phyloP scores from a whole-genome alignment of 106 monocot species.

The Dioscorea zingiberensis region DNA sequence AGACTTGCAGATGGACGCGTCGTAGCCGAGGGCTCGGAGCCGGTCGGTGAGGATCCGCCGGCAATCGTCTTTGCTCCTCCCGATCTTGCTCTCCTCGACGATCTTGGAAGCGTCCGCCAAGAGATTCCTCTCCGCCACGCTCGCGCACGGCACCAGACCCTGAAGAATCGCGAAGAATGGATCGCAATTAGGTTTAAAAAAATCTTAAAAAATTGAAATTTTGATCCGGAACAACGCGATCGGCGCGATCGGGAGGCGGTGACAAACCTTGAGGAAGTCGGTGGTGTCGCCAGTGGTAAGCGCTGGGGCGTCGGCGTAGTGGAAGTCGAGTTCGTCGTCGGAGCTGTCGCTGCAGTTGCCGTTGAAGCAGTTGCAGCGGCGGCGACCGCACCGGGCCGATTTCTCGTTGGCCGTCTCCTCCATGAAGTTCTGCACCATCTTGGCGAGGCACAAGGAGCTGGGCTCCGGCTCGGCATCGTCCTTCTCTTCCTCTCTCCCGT shows the following conservation, averaged over 20 bases:
- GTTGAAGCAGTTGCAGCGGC: constrained; percentile 80
- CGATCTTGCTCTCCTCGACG: constrained; percentile 26
- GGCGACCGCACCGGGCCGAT: constrained; percentile 33
- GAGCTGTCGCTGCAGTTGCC: constrained; percentile 61
- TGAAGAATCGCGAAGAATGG: constrained; percentile 1
- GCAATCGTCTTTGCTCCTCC: constrained; percentile 8
- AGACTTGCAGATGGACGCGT: constrained; percentile 58
- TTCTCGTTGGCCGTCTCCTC: constrained; percentile 45
- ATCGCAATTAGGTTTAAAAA: not conserved
- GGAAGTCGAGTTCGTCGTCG: constrained; percentile 50
- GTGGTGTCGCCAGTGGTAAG: constrained; percentile 11
- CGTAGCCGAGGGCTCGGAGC: constrained; percentile 44
- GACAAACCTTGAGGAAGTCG: constrained; percentile 55
- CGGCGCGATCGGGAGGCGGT: not conserved
- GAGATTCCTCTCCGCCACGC: constrained; percentile 56
- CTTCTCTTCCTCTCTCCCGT: constrained; percentile 8
- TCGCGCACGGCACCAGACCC: constrained; percentile 56
- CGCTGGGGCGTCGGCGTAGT: constrained; percentile 2
- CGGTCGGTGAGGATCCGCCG: constrained; percentile 25
- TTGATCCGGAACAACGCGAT: too few relatives aligned
- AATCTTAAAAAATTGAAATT: not conserved
- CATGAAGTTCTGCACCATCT: constrained; percentile 80
- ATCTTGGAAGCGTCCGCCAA: constrained; percentile 56
- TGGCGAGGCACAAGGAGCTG: constrained; percentile 72
- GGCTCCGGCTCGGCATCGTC: constrained; percentile 40